Conservation (phyloP, 2,329 filamentous ascomycete species). For the Exophiala viscosa region DNA sequence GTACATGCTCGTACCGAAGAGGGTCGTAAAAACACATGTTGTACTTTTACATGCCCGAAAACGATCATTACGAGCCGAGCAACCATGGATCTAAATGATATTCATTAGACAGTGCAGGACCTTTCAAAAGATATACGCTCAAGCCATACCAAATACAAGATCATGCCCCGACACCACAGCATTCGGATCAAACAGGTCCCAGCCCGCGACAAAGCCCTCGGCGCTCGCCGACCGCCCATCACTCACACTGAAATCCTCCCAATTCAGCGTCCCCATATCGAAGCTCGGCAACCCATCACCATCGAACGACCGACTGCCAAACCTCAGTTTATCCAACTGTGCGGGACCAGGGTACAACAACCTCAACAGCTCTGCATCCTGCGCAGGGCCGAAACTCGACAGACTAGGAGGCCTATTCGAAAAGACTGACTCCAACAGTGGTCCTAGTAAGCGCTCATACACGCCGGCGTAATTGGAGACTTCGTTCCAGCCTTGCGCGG, state of each 20-base stretch:
- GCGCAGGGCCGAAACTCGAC: slow-evolving; percentile 28
- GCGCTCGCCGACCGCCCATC: slow-evolving; percentile 21
- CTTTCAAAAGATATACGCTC: not conserved
- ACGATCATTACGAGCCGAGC: no score
- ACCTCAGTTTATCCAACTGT: slow-evolving; percentile 29
- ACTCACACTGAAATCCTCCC: slow-evolving; percentile 29
- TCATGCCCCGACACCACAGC: slow-evolving; percentile 15
- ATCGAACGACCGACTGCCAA: slow-evolving; percentile 30
- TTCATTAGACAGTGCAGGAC: not conserved
- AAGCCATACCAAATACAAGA: slow-evolving; percentile 27
- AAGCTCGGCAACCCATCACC: slow-evolving; percentile 36
- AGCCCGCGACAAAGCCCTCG: slow-evolving; percentile 24
- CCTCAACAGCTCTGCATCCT: slow-evolving; percentile 29
- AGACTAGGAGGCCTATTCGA: slow-evolving; percentile 26
- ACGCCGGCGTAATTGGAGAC: slow-evolving; percentile 32
- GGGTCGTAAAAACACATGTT: no score
- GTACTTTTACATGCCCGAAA: no score
- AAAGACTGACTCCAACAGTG: slow-evolving; percentile 34
- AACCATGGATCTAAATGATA: no score
- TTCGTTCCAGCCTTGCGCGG: slow-evolving; percentile 34
- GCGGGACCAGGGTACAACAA: slow-evolving; percentile 29
- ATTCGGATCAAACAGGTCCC: slow-evolving; percentile 26
- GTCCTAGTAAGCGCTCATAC: slow-evolving; percentile 31
- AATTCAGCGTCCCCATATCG: slow-evolving; percentile 30
- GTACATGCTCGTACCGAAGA: no score